Conservation (phyloP, 768 basidiomycete species). For the Tulasnella sp. region DNA sequence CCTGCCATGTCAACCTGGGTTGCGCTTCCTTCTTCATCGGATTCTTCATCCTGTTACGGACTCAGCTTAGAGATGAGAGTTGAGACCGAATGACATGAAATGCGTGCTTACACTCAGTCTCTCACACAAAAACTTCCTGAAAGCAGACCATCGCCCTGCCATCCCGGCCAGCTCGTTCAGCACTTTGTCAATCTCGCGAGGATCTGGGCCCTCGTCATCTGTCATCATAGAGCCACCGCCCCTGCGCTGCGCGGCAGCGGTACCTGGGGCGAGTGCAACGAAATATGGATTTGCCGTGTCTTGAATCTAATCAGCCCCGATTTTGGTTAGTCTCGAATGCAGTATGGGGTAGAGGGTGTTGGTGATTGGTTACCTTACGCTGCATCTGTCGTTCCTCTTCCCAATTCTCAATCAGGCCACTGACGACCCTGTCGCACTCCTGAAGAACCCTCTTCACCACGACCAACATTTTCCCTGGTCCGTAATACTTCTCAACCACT, state of each 20-base stretch:
- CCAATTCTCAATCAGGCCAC: slow-evolving; percentile 69
- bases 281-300: slow-evolving; percentile 14
- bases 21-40: no score
- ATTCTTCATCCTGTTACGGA: no score
- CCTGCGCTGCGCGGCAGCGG: not conserved
- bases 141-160: slow-evolving; percentile 84
- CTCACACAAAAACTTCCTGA: slow-evolving; percentile 75
- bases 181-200: slow-evolving; percentile 82
- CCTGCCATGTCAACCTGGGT: no score
- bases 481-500: slow-evolving; percentile 97
- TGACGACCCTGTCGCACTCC: slow-evolving; percentile 79
- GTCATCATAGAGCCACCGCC: slow-evolving; percentile 6
- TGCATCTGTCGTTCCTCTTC: slow-evolving; percentile 80
- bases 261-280: slow-evolving; percentile 4
- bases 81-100: not conserved
- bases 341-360: not conserved
- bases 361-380: slow-evolving; percentile 46
- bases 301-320: slow-evolving; percentile 9
- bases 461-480: slow-evolving; percentile 68
- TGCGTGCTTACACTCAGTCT: slow-evolving; percentile 57
- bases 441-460: slow-evolving; percentile 66
- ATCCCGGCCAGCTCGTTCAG: slow-evolving; percentile 83
- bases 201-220: slow-evolving; percentile 51
- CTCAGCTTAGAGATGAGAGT: not conserved
- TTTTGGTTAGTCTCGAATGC: not conserved